Percentiles rank a stretch among this genome's conserved stretches.
Conservation (phyloP, 768 basidiomycete genomes). For the Lentinula sp. region DNA sequence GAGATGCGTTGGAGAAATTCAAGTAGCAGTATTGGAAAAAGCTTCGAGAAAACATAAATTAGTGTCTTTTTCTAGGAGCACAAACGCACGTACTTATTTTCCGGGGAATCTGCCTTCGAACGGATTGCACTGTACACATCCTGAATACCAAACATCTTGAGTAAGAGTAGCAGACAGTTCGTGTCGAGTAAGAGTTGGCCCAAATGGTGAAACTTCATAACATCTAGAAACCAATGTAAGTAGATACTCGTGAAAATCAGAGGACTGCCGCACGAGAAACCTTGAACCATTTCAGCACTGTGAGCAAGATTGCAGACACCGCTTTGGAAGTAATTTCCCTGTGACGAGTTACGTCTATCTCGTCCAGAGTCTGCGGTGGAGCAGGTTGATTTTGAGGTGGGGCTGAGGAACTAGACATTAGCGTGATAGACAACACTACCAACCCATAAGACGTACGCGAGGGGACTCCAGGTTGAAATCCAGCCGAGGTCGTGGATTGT, state of each 20-base stretch:
- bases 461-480: constrained; percentile 65
- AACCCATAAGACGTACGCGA: constrained; percentile 42
- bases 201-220: constrained; percentile 97
- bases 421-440: constrained; percentile 4
- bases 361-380: constrained; percentile 76
- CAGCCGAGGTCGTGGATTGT: constrained; percentile 60
- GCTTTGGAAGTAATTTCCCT: constrained; percentile 98
- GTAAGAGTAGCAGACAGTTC: constrained; percentile 85
- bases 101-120: constrained; percentile 84
- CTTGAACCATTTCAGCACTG: constrained; percentile 97
- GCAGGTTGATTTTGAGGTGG: constrained; percentile 56
- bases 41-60: constrained; percentile 33
- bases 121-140: constrained; percentile 81
- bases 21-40: constrained; percentile 94
- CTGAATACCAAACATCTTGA: constrained; percentile 98
- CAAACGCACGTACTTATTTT: constrained; percentile 57
- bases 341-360: constrained; percentile 89
- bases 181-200: constrained; percentile 95
- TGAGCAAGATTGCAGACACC: constrained; percentile 87
- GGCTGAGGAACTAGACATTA: constrained; percentile 11
- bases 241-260: neutral
- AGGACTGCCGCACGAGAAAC: constrained; percentile 72
- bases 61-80: neutral
- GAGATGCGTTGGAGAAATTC: constrained; percentile 65
- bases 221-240: constrained; percentile 47